Evolutionary conservation across 2,329 filamentous ascomycete species (phyloP).

Genomic region (Seiridium unicorne): DNA sequence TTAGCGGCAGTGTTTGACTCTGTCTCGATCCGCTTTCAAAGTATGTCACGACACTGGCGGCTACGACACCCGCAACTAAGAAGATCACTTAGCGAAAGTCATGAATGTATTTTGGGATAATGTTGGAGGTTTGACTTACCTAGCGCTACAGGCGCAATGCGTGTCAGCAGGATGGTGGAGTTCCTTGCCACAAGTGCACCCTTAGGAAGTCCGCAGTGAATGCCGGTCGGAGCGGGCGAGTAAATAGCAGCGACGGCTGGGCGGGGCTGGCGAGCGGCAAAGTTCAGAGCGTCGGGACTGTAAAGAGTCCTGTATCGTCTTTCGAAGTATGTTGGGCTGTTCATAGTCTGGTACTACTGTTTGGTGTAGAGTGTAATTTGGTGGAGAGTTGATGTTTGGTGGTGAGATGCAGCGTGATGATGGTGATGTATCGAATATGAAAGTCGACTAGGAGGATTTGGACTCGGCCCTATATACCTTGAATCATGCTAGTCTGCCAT

Average conservation of each 20-base stretch:
- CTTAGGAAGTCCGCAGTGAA: slow-evolving; percentile 10
- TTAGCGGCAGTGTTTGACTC: neutral
- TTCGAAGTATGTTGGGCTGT: slow-evolving; percentile 7
- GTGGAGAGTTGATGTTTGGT: neutral
- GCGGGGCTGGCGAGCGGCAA: slow-evolving; percentile 1
- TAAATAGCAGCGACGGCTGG: slow-evolving; percentile 7
- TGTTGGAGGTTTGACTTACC: neutral
- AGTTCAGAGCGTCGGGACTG: slow-evolving; percentile 10
- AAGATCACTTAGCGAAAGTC: too few species aligned
- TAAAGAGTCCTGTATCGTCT: slow-evolving; percentile 12
- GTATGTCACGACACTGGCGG: neutral
- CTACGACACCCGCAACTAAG: neutral
- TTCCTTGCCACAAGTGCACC: neutral
- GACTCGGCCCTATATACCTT: neutral
- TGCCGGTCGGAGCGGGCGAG: slow-evolving; percentile 8
- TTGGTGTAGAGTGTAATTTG: neutral
- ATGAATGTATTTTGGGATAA: too few species aligned
- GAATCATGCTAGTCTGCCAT: neutral
- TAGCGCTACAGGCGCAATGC: neutral
- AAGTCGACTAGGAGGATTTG: neutral
- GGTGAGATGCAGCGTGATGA: neutral
- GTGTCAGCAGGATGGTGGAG: neutral
- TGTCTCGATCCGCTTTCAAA: neutral
- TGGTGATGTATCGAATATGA: neutral
- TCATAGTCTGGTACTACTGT: neutral